A percentile compares a stretch with the other conserved stretches of the same genome.
Evolutionary conservation across 495 filamentous ascomycete species (phyloP).

Genomic region (Sordaria brevicollis): DNA sequence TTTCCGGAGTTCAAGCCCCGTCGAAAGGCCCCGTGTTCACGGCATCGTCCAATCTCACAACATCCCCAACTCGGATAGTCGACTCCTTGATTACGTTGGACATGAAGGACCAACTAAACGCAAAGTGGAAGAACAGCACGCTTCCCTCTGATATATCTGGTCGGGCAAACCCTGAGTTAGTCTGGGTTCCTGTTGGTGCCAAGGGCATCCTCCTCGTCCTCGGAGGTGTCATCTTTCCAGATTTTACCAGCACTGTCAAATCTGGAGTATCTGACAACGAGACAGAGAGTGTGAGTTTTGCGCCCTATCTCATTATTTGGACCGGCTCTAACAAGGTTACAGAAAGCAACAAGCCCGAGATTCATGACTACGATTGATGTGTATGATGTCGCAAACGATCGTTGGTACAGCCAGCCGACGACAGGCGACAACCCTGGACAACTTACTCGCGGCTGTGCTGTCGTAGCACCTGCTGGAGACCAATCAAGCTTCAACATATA

Average conservation of each 20-base stretch:
- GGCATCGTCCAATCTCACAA: slow-evolving; percentile 3
- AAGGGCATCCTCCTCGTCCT: slow-evolving; percentile 55
- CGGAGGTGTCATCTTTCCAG: slow-evolving; percentile 52
- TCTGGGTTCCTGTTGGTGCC: slow-evolving; percentile 59
- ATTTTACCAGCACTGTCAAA: slow-evolving; percentile 17
- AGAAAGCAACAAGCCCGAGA: slow-evolving; percentile 37
- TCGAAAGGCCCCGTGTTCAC: no score
- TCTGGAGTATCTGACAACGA: slow-evolving; percentile 25
- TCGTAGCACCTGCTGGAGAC: slow-evolving; percentile 51
- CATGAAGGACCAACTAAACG: slow-evolving; percentile 38
- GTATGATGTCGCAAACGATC: slow-evolving; percentile 49
- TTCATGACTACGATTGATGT: slow-evolving; percentile 59
- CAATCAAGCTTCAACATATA: slow-evolving; percentile 59
- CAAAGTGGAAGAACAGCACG: slow-evolving; percentile 46
- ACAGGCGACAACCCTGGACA: slow-evolving; percentile 37
- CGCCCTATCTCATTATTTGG: background rate
- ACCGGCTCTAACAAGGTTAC: slow-evolving; percentile 3
- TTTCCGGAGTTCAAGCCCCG: slow-evolving; percentile 47
- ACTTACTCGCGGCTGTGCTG: slow-evolving; percentile 54
- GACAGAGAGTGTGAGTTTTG: slow-evolving; percentile 33
- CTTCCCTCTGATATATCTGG: slow-evolving; percentile 40
- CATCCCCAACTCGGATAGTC: background rate
- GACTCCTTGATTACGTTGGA: slow-evolving; percentile 49
- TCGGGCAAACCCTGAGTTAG: slow-evolving; percentile 53
- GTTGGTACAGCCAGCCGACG: slow-evolving; percentile 56